Evolutionary conservation across 768 basidiomycete genomes (phyloP).

Genomic region (Suillus cothurnatus): DNA sequence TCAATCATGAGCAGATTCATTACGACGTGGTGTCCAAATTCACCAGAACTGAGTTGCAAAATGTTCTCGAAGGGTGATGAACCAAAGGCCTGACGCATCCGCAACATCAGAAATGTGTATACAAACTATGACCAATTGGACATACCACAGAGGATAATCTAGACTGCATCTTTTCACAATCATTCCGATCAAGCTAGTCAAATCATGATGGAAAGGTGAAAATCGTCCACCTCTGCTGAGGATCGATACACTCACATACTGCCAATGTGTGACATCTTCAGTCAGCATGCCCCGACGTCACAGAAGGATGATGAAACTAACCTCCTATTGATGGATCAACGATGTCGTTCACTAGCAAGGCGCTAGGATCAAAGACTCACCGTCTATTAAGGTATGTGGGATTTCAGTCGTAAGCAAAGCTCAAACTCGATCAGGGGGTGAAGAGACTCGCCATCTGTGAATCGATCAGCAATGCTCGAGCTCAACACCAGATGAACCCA

Average conservation of each 20-base stretch:
- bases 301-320: neutral
- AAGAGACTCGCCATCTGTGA: neutral
- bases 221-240: neutral
- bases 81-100: neutral
- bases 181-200: neutral
- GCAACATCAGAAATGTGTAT: neutral
- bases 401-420: neutral
- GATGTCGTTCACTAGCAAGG: neutral
- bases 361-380: neutral
- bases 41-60: neutral
- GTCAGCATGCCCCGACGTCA: neutral
- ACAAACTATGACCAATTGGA: neutral
- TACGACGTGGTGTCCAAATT: neutral
- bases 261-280: neutral
- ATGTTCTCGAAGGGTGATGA: neutral
- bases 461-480: neutral
- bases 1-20: neutral
- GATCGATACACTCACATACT: neutral
- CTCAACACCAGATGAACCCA: neutral
- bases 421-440: neutral
- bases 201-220: neutral
- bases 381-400: neutral
- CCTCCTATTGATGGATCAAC: neutral
- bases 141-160: neutral
- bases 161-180: neutral